These are phyloP conservation scores for Xylogone sp. DNA, from an alignment of 2,329 filamentous ascomycete species.

Conservation along the genomic window DNA sequence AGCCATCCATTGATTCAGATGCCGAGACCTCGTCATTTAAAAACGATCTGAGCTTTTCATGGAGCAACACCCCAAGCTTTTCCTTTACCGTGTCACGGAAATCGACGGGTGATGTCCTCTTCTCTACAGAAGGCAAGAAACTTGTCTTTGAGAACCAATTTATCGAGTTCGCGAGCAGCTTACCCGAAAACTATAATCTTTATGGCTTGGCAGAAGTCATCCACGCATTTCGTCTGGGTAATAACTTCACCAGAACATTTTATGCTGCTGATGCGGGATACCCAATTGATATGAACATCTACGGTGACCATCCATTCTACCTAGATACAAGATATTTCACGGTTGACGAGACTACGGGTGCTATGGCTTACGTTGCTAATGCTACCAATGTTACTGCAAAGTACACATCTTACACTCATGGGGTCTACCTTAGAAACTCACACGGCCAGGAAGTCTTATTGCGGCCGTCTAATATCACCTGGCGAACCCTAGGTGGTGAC, in stretches of 20 bases:
- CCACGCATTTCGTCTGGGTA: slow-evolving; percentile 65
- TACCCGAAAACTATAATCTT: slow-evolving; percentile 70
- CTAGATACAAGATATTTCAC: slow-evolving; percentile 75
- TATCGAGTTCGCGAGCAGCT: slow-evolving; percentile 63
- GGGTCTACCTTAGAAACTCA: slow-evolving; percentile 72
- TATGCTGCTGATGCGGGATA: slow-evolving; percentile 67
- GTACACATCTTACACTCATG: slow-evolving; percentile 69
- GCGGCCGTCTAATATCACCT: slow-evolving; percentile 60
- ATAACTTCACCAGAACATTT: slow-evolving; percentile 66
- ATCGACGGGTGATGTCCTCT: slow-evolving; percentile 60
- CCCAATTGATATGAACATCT: slow-evolving; percentile 53
- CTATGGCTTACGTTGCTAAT: slow-evolving; percentile 50
- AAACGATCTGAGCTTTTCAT: slow-evolving; percentile 51
- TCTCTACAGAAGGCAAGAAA: slow-evolving; percentile 59
- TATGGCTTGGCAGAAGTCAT: slow-evolving; percentile 75
- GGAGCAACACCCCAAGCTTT: slow-evolving; percentile 57
- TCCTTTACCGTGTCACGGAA: slow-evolving; percentile 61
- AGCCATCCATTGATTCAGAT: slow-evolving; percentile 32
- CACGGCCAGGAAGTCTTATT: slow-evolving; percentile 74
- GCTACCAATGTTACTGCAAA: slow-evolving; percentile 46
- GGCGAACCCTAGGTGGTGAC: slow-evolving; percentile 70
- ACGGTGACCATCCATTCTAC: slow-evolving; percentile 75
- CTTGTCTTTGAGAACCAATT: slow-evolving; percentile 76
- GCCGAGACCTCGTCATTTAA: slow-evolving; percentile 38
- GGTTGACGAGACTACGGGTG: slow-evolving; percentile 40